Percentiles rank a stretch among this genome's conserved stretches.
Evolutionary conservation across 768 basidiomycete genomes (phyloP).

Genomic region (Trametes cingulata): DNA sequence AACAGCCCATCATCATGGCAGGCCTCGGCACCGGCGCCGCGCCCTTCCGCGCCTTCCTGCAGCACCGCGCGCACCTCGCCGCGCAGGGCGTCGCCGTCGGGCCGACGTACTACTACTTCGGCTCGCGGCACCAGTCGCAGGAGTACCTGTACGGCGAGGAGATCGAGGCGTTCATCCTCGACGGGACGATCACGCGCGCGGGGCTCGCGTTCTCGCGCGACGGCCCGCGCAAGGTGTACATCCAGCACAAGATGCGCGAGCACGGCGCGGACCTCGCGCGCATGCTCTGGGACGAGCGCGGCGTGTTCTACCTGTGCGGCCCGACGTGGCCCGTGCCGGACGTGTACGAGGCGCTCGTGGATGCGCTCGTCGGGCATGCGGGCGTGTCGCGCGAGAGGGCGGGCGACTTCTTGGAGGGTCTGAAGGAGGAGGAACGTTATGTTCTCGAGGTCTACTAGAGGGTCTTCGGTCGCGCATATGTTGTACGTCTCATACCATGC

Average conservation of each 20-base stretch:
- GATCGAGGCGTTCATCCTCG: slow-evolving; percentile 90
- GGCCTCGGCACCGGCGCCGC: slow-evolving; percentile 98
- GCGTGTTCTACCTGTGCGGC: slow-evolving; percentile 95
- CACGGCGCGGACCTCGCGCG: slow-evolving; percentile 76
- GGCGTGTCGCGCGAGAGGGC: slow-evolving; percentile 65
- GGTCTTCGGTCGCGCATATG: neutral
- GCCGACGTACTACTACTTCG: slow-evolving; percentile 97
- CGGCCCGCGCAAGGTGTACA: slow-evolving; percentile 90
- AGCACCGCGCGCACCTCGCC: slow-evolving; percentile 85
- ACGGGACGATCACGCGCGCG: slow-evolving; percentile 82
- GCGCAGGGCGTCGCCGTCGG: slow-evolving; percentile 80
- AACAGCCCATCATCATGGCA: slow-evolving; percentile 96
- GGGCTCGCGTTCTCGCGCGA: slow-evolving; percentile 98
- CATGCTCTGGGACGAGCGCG: slow-evolving; percentile 71
- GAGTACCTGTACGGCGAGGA: slow-evolving; percentile 98
- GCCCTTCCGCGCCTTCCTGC: slow-evolving; percentile 98
- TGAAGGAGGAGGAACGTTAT: slow-evolving; percentile 97
- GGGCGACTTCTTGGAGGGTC: slow-evolving; percentile 77
- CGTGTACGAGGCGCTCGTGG: slow-evolving; percentile 90
- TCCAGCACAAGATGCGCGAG: slow-evolving; percentile 97
- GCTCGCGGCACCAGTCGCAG: slow-evolving; percentile 90
- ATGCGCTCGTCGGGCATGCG: slow-evolving; percentile 72
- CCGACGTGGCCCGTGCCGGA: slow-evolving; percentile 99
- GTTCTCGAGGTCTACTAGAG: slow-evolving; percentile 76
- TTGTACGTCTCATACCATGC: neutral